Evolutionary conservation across 805 yeast genomes (phyloP), one percentile per base, ranked within the genome.

Genomic region (Barnettozyma wickerhamii): DNA sequence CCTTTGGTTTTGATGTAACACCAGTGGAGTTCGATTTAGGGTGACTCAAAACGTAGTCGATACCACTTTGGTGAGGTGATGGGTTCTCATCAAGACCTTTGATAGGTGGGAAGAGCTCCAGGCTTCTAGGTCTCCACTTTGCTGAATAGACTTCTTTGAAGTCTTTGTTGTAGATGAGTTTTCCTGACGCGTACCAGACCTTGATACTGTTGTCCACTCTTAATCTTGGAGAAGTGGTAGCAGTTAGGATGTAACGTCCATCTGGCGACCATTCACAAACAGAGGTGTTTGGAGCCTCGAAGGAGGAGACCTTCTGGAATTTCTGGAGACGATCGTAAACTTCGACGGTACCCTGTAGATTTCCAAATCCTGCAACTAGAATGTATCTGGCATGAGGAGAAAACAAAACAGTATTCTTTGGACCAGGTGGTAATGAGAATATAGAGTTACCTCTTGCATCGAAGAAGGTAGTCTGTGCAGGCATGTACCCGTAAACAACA

Each of bases 261-360:
- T 93, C 95, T 9, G 99, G 99, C 3, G 95, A 81, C 99, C 99
- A 93, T 62, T 86, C 87, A 62, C 96, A 91, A 33, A 84, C 95
- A n/a, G 95, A 83, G 13, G 98, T 89, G 68, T 93, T 95, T 33
- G 96, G 68, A 12, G 98, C 99, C 58, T 87, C 86, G 56, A 93
- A 84, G 15, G 86, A 74, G 17, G 89, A 72, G 39, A 93, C 77
- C 62, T 86, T 85, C 41, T 72, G 66, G 62, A 89, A 91, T 63
- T 85, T 84, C 59, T 83, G 80, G 62, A 81, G 87, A 60, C 97
- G 84, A 68, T 93, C 99, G 59, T 89, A 81, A 46, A 93, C 83
- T 61, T 95, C 98, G 43, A 93, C 95, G 13, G 90, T 79, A 46
- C 99, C 99, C 68, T 91, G 97, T 61, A 93, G 75, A 64, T 93